Evolutionary conservation across 139 green algal species (phyloP).

Genomic region (Axilococcus clingmanii): DNA sequence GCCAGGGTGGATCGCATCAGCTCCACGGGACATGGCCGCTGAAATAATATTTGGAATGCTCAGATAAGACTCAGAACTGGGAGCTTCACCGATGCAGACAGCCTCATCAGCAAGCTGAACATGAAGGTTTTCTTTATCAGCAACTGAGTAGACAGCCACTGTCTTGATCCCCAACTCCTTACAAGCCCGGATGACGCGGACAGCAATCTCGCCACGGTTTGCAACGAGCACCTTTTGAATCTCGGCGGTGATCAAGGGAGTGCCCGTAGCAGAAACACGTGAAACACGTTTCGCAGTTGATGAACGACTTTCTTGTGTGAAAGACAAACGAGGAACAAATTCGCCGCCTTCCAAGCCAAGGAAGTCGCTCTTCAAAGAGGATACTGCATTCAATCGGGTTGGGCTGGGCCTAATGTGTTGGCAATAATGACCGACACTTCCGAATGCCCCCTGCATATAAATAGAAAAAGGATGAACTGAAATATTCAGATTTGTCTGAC

Average conservation of each 20-base stretch:
- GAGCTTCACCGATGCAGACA: conserved; percentile 84
- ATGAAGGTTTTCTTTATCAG: conserved; percentile 79
- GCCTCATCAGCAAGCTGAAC: conserved; percentile 87
- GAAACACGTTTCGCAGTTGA: not conserved
- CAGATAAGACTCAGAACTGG: conserved; percentile 82
- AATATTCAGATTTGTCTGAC: no score
- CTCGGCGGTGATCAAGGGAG: not conserved
- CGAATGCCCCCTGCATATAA: conserved; percentile 1
- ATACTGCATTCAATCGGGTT: not conserved
- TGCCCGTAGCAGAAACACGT: not conserved
- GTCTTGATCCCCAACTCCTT: conserved; percentile 86
- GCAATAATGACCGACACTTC: not conserved
- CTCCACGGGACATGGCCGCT: conserved; percentile 72
- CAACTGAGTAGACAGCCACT: conserved; percentile 83
- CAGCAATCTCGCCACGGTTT: conserved; percentile 89
- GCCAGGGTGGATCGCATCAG: conserved; percentile 87
- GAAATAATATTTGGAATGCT: conserved; percentile 89
- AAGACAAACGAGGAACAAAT: not conserved
- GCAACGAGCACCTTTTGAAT: conserved; percentile 76
- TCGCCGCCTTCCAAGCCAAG: not conserved
- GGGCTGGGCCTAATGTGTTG: not conserved
- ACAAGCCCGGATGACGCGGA: conserved; percentile 86
- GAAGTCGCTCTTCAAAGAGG: conserved; percentile 13
- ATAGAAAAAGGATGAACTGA: not conserved
- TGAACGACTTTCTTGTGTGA: conserved; percentile 2